Evolutionary conservation across 352 stramenopile species (phyloP).

Genomic region (Globisporangium recalcitrans): DNA sequence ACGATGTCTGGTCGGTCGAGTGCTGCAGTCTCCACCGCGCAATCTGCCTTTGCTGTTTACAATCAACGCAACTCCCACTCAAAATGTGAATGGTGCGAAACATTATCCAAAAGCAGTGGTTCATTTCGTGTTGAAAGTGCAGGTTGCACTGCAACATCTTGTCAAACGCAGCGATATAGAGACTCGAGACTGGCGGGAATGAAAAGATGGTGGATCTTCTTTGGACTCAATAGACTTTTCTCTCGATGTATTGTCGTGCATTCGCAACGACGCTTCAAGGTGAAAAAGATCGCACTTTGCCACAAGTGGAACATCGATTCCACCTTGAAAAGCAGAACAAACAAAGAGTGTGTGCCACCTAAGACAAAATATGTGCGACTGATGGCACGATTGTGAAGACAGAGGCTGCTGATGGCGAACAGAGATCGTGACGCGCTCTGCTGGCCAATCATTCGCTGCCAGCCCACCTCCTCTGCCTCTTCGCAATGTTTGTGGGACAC

Average conservation of each 20-base stretch:
- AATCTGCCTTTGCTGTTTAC: no score
- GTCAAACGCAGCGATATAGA: no score
- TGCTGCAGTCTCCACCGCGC: no score
- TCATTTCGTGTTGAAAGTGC: no score
- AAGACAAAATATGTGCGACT: background rate
- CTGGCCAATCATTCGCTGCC: constrained; percentile 1
- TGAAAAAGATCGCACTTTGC: background rate
- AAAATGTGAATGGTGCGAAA: no score
- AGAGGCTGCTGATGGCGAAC: background rate
- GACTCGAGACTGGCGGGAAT: no score
- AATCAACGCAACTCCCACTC: no score
- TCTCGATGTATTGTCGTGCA: background rate
- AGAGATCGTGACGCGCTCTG: background rate
- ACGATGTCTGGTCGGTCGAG: no score
- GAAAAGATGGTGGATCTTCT: no score
- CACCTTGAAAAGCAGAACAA: background rate
- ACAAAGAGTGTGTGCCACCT: background rate
- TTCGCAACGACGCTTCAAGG: background rate
- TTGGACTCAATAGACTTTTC: no score
- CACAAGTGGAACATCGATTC: background rate
- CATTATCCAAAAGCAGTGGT: no score
- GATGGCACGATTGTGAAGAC: background rate
- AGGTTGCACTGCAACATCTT: no score
- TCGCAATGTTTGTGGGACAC: background rate
- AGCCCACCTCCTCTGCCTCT: background rate